Evolutionary conservation across 1,284 basidiomycete species (phyloP).

Genomic region (Trametes sp.): DNA sequence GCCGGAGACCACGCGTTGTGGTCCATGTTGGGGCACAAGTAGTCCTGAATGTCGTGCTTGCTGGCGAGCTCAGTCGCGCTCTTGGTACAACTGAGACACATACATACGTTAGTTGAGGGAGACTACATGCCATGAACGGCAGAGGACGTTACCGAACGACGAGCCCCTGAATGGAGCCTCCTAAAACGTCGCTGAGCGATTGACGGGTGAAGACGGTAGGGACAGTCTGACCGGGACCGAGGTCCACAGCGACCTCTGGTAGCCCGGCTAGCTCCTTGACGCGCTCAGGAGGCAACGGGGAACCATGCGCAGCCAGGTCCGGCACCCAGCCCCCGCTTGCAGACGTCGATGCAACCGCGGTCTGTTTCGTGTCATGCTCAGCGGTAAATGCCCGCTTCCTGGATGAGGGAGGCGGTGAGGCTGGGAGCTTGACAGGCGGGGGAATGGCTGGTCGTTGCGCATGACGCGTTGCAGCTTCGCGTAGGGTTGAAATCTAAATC

Average conservation of each 20-base stretch:
- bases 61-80: conserved; percentile 30
- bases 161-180: conserved; percentile 31
- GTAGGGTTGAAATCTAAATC: conserved; percentile 10
- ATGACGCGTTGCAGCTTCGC: conserved; percentile 1
- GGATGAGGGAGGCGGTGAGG: conserved; percentile 17
- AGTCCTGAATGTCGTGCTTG: conserved; percentile 26
- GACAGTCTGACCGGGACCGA: conserved; percentile 14
- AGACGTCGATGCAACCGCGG: neutral
- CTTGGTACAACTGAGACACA: conserved; percentile 17
- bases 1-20: conserved; percentile 36
- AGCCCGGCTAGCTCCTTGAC: conserved; percentile 15
- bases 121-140: neutral
- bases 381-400: conserved; percentile 13
- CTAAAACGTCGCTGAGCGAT: conserved; percentile 30
- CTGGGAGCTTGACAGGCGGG: neutral
- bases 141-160: conserved; percentile 27
- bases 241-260: conserved; percentile 22
- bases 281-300: conserved; percentile 24
- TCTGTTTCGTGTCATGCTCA: neutral
- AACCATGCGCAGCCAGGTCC: conserved; percentile 25
- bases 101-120: neutral
- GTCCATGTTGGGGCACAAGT: conserved; percentile 36
- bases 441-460: neutral
- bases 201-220: conserved; percentile 30
- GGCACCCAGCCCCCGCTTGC: conserved; percentile 1